Percentiles rank a stretch among this genome's conserved stretches.
These are phyloP conservation scores for Cinnamomum chago DNA, from an alignment of 164 flowering plant genomes.

Conservation along the genomic window DNA sequence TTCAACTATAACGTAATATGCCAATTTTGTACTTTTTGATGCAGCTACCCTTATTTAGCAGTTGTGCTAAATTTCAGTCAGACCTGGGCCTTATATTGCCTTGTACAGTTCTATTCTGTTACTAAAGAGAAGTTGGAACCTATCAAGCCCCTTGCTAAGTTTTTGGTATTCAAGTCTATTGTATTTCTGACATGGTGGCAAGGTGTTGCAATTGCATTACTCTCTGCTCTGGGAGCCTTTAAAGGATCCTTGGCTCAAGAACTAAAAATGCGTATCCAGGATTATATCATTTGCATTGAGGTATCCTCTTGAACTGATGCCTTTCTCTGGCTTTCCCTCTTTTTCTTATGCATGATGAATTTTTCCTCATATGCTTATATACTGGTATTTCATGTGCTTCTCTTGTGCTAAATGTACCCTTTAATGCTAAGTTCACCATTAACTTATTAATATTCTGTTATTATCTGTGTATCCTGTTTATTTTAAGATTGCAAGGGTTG, in stretches of 20 bases:
- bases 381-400: too few relatives aligned
- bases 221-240: constrained; percentile 85
- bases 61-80: constrained; percentile 94
- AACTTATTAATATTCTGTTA: too few relatives aligned
- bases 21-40: constrained; percentile 4
- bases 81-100: constrained; percentile 98
- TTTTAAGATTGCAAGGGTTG: too few relatives aligned
- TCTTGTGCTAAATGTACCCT: too few relatives aligned
- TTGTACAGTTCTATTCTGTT: constrained; percentile 89
- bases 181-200: constrained; percentile 99
- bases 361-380: background rate
- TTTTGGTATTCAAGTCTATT: constrained; percentile 88
- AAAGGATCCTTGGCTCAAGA: constrained; percentile 80
- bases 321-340: background rate
- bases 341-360: background rate
- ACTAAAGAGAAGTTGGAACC: constrained; percentile 82
- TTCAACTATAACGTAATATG: background rate
- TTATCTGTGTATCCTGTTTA: too few relatives aligned
- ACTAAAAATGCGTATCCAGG: constrained; percentile 85
- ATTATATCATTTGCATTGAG: constrained; percentile 95
- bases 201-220: constrained; percentile 89
- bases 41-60: constrained; percentile 98
- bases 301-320: constrained; percentile 23
- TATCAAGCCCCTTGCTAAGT: constrained; percentile 91
- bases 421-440: too few relatives aligned